phyloP scores from a whole-genome alignment of 345 rosid genomes.

The Euphorbia lathyris region DNA sequence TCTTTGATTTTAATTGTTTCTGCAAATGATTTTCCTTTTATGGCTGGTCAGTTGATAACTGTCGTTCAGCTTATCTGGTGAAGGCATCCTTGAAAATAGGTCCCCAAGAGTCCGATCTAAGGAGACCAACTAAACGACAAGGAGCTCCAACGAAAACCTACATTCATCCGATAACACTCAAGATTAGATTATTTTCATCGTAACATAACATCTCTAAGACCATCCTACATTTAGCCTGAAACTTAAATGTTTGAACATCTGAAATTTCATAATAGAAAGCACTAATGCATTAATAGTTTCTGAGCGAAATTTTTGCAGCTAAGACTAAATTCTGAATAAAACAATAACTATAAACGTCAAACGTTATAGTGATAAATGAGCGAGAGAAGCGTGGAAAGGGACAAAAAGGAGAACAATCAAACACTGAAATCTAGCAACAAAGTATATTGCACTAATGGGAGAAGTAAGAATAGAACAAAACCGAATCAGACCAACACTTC shows the following conservation, averaged over 20 bases:
- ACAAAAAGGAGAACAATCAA: neutral
- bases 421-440: neutral
- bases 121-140: neutral
- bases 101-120: neutral
- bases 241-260: too few species aligned
- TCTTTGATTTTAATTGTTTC: neutral
- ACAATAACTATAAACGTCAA: neutral
- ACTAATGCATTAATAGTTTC: neutral
- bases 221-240: too few species aligned
- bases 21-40: neutral
- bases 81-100: neutral
- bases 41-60: neutral
- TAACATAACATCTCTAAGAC: neutral
- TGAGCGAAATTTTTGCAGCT: neutral
- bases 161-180: neutral
- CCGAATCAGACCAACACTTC: neutral
- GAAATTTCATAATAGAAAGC: neutral
- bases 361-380: neutral
- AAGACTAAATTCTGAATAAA: neutral
- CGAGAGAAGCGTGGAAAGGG: neutral
- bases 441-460: neutral
- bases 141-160: neutral
- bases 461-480: neutral
- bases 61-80: constrained; percentile 5
- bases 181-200: neutral